These are phyloP conservation scores for Mycena floridula DNA, from an alignment of 768 basidiomycete genomes.

Conservation along the genomic window DNA sequence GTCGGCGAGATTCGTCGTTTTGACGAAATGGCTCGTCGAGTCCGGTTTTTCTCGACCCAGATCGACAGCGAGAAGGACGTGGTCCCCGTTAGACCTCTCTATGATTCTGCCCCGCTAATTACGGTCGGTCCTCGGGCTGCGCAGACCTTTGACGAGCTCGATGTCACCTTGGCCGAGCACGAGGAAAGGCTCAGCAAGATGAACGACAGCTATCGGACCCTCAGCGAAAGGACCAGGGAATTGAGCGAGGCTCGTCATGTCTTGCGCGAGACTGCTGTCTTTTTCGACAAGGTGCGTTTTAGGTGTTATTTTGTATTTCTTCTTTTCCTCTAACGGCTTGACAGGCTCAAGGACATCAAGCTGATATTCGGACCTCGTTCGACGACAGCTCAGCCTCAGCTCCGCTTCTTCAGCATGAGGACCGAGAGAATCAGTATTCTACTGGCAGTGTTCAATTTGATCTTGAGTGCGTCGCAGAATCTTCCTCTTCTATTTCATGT, in stretches of 20 bases:
- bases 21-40: conserved; percentile 93
- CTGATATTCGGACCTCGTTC: conserved; percentile 81
- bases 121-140: conserved; percentile 90
- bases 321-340: too few species aligned
- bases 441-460: conserved; percentile 61
- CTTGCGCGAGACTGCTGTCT: conserved; percentile 89
- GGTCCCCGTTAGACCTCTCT: conserved; percentile 76
- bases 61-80: conserved; percentile 82
- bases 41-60: conserved; percentile 83
- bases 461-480: conserved; percentile 60
- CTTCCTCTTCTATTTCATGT: neutral
- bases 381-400: conserved; percentile 81
- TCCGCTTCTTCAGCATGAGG: conserved; percentile 88
- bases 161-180: conserved; percentile 79
- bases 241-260: conserved; percentile 93
- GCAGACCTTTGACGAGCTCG: conserved; percentile 91
- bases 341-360: conserved; percentile 76
- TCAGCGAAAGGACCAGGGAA: conserved; percentile 82
- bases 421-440: conserved; percentile 63
- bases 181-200: conserved; percentile 81
- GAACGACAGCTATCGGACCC: conserved; percentile 88
- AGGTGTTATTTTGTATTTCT: too few species aligned
- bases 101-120: conserved; percentile 81
- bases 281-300: too few species aligned
- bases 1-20: conserved; percentile 92